Evolutionary conservation across 345 rosid species (phyloP).

Genomic region (Syzygium jambos): DNA sequence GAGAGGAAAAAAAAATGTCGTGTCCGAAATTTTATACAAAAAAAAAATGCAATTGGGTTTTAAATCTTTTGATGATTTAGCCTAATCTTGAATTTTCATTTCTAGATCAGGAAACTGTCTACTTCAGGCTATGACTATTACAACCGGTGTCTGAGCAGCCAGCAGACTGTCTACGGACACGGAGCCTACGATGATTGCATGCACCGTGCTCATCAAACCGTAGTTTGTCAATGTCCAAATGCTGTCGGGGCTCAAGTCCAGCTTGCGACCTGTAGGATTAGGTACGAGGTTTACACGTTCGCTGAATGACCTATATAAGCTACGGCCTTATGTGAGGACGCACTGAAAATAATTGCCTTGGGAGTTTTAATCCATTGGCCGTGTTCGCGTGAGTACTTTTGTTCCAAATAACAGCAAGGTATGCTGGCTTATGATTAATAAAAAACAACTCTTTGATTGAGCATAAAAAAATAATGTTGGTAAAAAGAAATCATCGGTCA

Average conservation of each 20-base stretch:
- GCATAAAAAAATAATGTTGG: neutral
- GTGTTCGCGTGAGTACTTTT: neutral
- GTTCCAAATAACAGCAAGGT: neutral
- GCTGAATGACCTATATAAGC: neutral
- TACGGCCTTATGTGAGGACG: neutral
- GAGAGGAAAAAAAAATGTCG: neutral
- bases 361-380: neutral
- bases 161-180: neutral
- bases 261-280: neutral
- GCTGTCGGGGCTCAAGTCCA: neutral
- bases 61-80: too few species aligned
- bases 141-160: neutral
- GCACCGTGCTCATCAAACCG: neutral
- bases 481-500: neutral
- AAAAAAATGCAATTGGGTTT: accelerated
- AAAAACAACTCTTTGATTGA: neutral
- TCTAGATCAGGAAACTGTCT: neutral
- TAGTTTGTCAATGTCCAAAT: neutral
- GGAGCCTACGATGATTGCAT: neutral
- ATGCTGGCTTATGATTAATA: neutral
- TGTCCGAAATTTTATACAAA: neutral
- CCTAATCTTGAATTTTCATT: too few species aligned
- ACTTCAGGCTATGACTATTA: neutral
- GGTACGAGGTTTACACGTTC: neutral
- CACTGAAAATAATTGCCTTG: neutral